These are phyloP conservation scores for Lasiosphaeris hirsuta DNA, from an alignment of 495 filamentous ascomycete species.

Conservation along the genomic window DNA sequence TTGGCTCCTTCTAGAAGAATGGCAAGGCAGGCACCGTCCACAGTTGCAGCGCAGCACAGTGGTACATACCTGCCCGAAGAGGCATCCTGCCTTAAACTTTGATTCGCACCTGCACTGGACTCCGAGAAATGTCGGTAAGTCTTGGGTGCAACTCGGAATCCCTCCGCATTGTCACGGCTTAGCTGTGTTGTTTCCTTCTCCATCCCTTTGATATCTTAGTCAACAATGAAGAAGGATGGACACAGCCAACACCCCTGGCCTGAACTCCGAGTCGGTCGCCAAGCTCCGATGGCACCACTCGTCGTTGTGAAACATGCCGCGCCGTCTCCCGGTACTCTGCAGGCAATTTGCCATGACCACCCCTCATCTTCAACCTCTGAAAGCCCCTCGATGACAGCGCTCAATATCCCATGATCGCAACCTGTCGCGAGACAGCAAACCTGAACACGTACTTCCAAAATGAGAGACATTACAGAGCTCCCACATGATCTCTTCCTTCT, in stretches of 20 bases:
- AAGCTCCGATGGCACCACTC: conserved; percentile 13
- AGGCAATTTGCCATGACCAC: background rate
- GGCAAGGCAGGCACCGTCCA: too few relatives aligned
- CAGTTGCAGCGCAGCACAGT: too few relatives aligned
- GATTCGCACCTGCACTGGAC: background rate
- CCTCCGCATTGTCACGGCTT: too few relatives aligned
- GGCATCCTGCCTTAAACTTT: background rate
- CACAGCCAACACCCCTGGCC: background rate
- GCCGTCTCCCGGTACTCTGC: background rate
- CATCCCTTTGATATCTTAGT: background rate
- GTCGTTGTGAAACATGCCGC: conserved; percentile 13
- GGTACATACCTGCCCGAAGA: background rate
- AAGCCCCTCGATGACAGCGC: background rate
- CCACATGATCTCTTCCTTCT: conserved; percentile 53
- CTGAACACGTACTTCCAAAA: conserved; percentile 9
- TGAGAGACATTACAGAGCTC: conserved; percentile 48
- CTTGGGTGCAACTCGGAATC: too few relatives aligned
- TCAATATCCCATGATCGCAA: background rate
- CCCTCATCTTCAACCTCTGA: background rate
- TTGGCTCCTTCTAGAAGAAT: conserved; percentile 9
- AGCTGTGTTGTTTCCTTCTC: too few relatives aligned
- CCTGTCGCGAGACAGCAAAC: background rate
- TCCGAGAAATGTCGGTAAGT: too few relatives aligned
- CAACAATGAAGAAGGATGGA: too few relatives aligned
- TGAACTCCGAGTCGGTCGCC: conserved; percentile 10